phyloP scores from a whole-genome alignment of 2,329 filamentous ascomycete species.

The Arthrobotrys conoides region DNA sequence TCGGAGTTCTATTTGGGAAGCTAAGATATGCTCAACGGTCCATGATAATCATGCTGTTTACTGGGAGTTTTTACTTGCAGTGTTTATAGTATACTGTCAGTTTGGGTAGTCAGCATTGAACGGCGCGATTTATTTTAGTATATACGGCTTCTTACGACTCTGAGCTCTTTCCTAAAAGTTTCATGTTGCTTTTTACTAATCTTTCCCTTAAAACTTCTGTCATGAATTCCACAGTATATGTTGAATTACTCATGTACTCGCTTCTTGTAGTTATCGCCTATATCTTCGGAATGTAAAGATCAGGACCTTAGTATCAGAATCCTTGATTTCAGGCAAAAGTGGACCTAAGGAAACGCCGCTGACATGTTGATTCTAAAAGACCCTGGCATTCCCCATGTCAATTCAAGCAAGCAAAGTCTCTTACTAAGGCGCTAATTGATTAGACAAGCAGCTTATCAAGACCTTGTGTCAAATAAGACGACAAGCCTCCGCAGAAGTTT shows the following conservation, averaged over 20 bases:
- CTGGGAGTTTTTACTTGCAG: constrained; percentile 16
- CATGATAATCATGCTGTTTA: constrained; percentile 14
- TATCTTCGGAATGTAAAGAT: constrained; percentile 11
- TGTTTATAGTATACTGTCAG: constrained; percentile 5
- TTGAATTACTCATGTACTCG: neutral
- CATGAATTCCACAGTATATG: neutral
- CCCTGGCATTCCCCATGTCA: constrained; percentile 16
- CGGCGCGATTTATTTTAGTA: constrained; percentile 32
- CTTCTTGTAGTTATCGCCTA: neutral
- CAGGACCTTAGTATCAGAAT: neutral
- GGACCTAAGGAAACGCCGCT: constrained; percentile 8
- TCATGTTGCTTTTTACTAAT: neutral
- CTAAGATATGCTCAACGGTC: constrained; percentile 15
- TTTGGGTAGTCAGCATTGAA: constrained; percentile 34
- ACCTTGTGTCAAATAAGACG: constrained; percentile 16
- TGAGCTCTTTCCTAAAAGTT: constrained; percentile 15
- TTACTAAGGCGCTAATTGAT: constrained; percentile 44
- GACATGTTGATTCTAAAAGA: constrained; percentile 17
- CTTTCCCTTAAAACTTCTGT: neutral
- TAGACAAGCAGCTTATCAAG: constrained; percentile 58
- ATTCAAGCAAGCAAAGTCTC: neutral
- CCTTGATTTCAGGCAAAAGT: constrained; percentile 4
- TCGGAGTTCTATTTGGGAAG: constrained; percentile 17
- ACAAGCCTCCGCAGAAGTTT: constrained; percentile 13
- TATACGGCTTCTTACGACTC: constrained; percentile 7